Conservation (phyloP, 2,329 filamentous ascomycete species). For the Penicillium sp. region DNA sequence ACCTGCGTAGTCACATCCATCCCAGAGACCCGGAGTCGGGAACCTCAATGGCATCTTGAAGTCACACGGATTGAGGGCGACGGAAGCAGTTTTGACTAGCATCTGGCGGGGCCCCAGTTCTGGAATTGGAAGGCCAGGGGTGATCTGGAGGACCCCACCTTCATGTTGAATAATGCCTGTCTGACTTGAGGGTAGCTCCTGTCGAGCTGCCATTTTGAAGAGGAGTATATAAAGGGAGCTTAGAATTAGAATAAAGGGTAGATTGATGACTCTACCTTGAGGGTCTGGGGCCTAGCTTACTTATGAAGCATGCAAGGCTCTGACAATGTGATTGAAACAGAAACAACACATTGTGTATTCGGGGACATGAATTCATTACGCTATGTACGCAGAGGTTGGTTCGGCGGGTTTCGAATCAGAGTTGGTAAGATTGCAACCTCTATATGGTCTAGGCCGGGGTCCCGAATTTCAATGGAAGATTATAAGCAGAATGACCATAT, state of each 20-base stretch:
- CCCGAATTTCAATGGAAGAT: too few relatives aligned
- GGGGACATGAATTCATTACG: background rate
- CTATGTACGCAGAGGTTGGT: background rate
- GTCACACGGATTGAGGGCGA: slow-evolving; percentile 34
- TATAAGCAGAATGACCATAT: background rate
- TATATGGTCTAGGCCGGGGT: background rate
- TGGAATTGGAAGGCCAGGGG: slow-evolving; percentile 15
- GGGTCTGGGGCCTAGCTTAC: background rate
- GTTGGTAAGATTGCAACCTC: background rate
- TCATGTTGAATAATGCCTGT: slow-evolving; percentile 22
- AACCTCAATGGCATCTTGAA: slow-evolving; percentile 25
- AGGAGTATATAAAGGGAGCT: background rate
- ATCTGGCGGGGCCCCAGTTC: slow-evolving; percentile 16
- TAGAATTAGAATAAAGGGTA: too few relatives aligned
- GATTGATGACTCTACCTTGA: background rate
- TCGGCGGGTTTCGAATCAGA: background rate
- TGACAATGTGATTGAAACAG: background rate
- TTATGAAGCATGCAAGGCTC: background rate
- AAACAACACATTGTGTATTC: background rate
- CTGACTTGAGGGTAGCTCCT: slow-evolving; percentile 9
- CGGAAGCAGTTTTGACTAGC: slow-evolving; percentile 25
- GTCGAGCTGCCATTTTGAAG: background rate
- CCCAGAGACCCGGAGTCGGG: slow-evolving; percentile 20
- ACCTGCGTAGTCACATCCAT: slow-evolving; percentile 32
- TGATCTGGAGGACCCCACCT: slow-evolving; percentile 17